phyloP scores from a whole-genome alignment of 306 rosid genomes.

The Astragalus membranaceus region DNA sequence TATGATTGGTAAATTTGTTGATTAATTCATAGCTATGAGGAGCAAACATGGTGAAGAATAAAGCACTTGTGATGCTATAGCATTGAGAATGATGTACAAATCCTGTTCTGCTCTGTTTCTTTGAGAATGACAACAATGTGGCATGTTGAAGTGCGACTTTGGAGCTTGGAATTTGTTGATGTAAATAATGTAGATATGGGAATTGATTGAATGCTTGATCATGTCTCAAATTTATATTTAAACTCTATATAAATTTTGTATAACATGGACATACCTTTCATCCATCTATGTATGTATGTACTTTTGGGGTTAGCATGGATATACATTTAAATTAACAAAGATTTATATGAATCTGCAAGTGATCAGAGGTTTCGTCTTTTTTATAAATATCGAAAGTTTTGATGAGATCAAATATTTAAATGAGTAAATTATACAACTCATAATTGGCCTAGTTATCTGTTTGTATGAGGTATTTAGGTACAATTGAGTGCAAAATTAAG shows the following conservation, averaged over 20 bases:
- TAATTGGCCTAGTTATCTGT: too few relatives aligned
- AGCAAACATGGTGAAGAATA: conserved; percentile 25
- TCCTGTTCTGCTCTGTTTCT: conserved; percentile 16
- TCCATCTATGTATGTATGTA: background rate
- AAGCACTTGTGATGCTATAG: conserved; percentile 13
- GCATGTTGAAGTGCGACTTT: conserved; percentile 25
- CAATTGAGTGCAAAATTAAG: too few relatives aligned
- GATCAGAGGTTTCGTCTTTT: background rate
- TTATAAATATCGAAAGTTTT: background rate
- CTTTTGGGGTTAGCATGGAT: background rate
- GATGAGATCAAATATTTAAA: background rate
- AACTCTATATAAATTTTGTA: conserved; percentile 27
- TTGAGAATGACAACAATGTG: conserved; percentile 11
- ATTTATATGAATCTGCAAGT: background rate
- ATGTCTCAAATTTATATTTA: conserved; percentile 27
- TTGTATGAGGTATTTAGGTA: too few relatives aligned
- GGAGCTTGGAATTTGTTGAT: conserved; percentile 45
- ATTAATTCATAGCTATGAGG: conserved; percentile 19
- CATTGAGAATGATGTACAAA: conserved; percentile 14
- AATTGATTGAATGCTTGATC: conserved; percentile 20
- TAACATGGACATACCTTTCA: background rate
- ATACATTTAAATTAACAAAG: background rate
- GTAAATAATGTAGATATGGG: conserved; percentile 32
- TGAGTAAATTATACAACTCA: too few relatives aligned
- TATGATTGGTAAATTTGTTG: conserved; percentile 22